These are phyloP conservation scores for Aspergillus flavus DNA, from an alignment of 2,329 filamentous ascomycete species.

Conservation along the genomic window DNA sequence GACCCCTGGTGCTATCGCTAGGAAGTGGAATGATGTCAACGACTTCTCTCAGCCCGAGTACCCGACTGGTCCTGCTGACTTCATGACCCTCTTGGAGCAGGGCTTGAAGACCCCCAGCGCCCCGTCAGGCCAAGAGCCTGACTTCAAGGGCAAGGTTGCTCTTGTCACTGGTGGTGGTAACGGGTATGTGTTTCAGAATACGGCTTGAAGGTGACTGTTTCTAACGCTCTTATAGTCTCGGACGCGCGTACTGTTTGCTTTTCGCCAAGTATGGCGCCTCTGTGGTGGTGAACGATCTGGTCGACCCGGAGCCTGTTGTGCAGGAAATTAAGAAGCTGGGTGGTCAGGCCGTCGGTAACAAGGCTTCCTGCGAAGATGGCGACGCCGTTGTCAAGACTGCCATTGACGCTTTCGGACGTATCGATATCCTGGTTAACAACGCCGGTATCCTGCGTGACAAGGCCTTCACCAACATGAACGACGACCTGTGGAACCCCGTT, in stretches of 20 bases:
- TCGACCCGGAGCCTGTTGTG: slow-evolving; percentile 86
- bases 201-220: background rate
- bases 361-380: slow-evolving; percentile 90
- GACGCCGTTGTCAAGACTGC: slow-evolving; percentile 88
- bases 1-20: slow-evolving; percentile 83
- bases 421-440: slow-evolving; percentile 97
- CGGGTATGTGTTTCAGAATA: slow-evolving; percentile 54
- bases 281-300: slow-evolving; percentile 94
- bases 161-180: slow-evolving; percentile 86
- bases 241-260: slow-evolving; percentile 84
- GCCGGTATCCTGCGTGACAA: slow-evolving; percentile 97
- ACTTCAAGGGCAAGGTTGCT: slow-evolving; percentile 83
- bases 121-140: slow-evolving; percentile 70
- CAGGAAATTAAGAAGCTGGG: slow-evolving; percentile 88
- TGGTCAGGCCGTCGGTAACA: slow-evolving; percentile 88
- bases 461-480: slow-evolving; percentile 97
- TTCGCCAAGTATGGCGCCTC: slow-evolving; percentile 83
- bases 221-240: slow-evolving; percentile 62
- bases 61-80: slow-evolving; percentile 83
- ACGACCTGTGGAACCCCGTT: slow-evolving; percentile 88
- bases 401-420: slow-evolving; percentile 88
- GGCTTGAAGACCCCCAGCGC: slow-evolving; percentile 76
- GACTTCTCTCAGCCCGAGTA: slow-evolving; percentile 86
- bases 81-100: slow-evolving; percentile 80
- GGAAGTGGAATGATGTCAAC: slow-evolving; percentile 84